Base-by-base conservation (phyloP, 164 flowering plant genomes). In the Berberis thunbergii region DNA sequence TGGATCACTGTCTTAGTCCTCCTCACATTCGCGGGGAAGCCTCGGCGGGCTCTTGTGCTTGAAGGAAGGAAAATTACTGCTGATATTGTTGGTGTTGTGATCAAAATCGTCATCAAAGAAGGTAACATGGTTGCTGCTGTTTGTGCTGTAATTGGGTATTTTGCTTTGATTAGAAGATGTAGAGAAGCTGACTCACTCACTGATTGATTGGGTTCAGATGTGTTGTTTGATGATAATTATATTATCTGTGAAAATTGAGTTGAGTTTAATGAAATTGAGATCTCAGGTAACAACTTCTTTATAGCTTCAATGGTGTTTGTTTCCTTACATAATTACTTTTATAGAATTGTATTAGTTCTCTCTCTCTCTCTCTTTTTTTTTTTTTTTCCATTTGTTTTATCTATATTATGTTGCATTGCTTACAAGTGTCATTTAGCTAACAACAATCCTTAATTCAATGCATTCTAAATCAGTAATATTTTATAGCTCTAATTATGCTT, bases 131-230 rank as follows among this genome's bases (percentile, higher is more conserved):
- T 81, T 43, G 84, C 82, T 4, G 72, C 77, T 57, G 76, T 69
- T 52, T 78, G 71, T 73, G 91, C 88, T 4, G 49, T 80, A 49
- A n/a, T 76, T 3, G 80, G 91, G 71, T 66, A 74, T 45, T 2
- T 76, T 62, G 83, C 71, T 0, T 68, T 74, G 49, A 10, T 54
- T 26, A 49, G 68, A 7, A 42, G 66, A 45, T 55, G 60, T 53
- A 42, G 58, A 13, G 59, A 54, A 5, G 65, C n/a, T 50, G 48
- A 52, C 46, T 3, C 9, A 13, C 46, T 10, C 26, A 26, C 26
- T 26, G 26, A 26, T 26, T 26, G 26, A 26, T 9, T 61, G 49
- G 53, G 40, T 59, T 44, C 41, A 26, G 26, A 26, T 26, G 26
- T 26, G 26, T 26, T 26, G 26, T 26, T 26, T 26, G 60, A 1